Evolutionary conservation across 1,284 basidiomycete species (phyloP), one percentile per base, ranked within the genome.

Genomic region (Apiotrichum akiyoshidainum): DNA sequence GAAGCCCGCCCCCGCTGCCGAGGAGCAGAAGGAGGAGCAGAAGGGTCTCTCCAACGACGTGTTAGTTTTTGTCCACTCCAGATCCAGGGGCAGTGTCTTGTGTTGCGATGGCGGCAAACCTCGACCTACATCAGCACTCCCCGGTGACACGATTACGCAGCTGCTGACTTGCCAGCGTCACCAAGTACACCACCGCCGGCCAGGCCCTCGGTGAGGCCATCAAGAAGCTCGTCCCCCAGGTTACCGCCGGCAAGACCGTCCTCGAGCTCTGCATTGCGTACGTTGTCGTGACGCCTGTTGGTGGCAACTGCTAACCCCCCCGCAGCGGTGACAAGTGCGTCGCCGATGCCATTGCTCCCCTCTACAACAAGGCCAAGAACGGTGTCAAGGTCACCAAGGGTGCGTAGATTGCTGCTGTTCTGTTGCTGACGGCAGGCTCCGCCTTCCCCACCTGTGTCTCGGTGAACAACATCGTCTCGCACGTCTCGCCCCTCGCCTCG

Each of bases 371-470:
- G 80, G 68, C 84, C 65, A 84, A 89, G 69, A 92, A 92, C 80
- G 89, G 89, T 67, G 85, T 86, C 73, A 92, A 91, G 81, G 83
- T 93, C 60, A 70, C 80, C 78, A 96, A 96, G 81, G 93, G 93
- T 87, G 68, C 66, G 86, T 33, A 2, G 49, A 13, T 9, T 26
- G 13, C 6, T 19, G n/a, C 21, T 19, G 34, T 6, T n/a, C 21
- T 2, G 42, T 46, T 31, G 26, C 26, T 31, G 26, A 31, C n/a
- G 48, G 9, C 65, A 92, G 92, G 92, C 64, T 83, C 93, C 72
- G 91, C 92, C 1, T 97, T 97, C 84, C 94, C 95, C 31, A 97
- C 95, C 21, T 87, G 84, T 68, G 81, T 98, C 68, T 95, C 92
- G 42, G 86, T 98, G 70, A 97, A 98, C 86, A 81, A 82, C 63